These are phyloP conservation scores for Pythium oligandrum DNA, from an alignment of 352 stramenopile genomes.

Conservation along the genomic window DNA sequence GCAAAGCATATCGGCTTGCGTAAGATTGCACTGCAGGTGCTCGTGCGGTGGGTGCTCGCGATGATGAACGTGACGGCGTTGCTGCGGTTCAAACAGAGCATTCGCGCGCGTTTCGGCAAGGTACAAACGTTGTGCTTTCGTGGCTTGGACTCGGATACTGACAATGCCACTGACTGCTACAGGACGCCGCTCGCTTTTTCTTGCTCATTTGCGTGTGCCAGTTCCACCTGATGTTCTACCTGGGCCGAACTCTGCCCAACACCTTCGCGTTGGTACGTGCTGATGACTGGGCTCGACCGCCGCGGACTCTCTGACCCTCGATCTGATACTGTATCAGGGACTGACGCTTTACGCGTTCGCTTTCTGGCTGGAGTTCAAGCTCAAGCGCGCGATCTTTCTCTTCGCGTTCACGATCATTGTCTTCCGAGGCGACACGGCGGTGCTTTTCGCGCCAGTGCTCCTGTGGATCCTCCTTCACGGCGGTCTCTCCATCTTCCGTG, in stretches of 20 bases:
- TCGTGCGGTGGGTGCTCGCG: constrained; percentile 55
- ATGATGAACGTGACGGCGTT: constrained; percentile 54
- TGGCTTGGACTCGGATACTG: neutral
- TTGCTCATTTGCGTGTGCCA: constrained; percentile 88
- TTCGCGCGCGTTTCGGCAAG: constrained; percentile 48
- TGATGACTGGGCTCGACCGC: neutral
- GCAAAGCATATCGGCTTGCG: constrained; percentile 10
- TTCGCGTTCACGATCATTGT: constrained; percentile 92
- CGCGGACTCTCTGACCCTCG: no score
- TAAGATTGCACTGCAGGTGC: constrained; percentile 58
- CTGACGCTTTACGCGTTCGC: constrained; percentile 61
- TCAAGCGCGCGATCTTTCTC: constrained; percentile 55
- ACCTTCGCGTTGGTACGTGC: constrained; percentile 89
- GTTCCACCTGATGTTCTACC: constrained; percentile 99
- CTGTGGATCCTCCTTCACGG: constrained; percentile 86
- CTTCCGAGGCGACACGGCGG: constrained; percentile 96
- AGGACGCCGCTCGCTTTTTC: constrained; percentile 67
- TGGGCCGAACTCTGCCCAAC: constrained; percentile 96
- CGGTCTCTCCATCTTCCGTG: constrained; percentile 61
- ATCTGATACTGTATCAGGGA: constrained; percentile 13
- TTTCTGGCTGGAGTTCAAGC: constrained; percentile 57
- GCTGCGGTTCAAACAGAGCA: constrained; percentile 52
- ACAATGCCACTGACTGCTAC: neutral
- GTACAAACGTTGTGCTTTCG: constrained; percentile 17
- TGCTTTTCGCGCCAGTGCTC: constrained; percentile 93